Evolutionary conservation across 345 rosid genomes (phyloP).

Genomic region (Gossypium arboreum): DNA sequence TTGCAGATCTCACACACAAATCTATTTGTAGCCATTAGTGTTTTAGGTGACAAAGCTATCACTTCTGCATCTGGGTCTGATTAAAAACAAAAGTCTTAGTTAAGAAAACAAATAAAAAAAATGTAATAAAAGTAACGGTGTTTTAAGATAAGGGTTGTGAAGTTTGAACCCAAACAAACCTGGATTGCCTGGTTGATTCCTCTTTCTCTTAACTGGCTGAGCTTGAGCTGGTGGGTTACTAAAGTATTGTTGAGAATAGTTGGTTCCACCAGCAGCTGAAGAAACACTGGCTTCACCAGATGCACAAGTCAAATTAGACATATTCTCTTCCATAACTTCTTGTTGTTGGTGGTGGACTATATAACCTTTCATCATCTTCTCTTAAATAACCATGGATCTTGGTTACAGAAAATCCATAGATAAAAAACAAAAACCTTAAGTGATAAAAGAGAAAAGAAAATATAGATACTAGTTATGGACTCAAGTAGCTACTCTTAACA

Average conservation of each 20-base stretch:
- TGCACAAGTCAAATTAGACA: conserved; percentile 91
- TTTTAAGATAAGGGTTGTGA: neutral
- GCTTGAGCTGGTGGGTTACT: conserved; percentile 37
- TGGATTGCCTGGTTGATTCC: conserved; percentile 94
- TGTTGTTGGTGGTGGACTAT: conserved; percentile 38
- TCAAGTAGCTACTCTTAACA: neutral
- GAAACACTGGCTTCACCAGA: conserved; percentile 79
- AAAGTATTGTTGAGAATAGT: conserved; percentile 38
- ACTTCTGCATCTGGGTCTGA: conserved; percentile 91
- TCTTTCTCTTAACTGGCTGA: conserved; percentile 59
- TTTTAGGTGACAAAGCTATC: conserved; percentile 69
- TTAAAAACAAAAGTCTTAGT: neutral
- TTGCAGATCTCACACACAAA: conserved; percentile 60
- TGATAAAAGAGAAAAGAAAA: no score
- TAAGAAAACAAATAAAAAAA: neutral
- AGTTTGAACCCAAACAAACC: conserved; percentile 32
- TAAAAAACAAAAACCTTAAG: no score
- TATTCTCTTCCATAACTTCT: conserved; percentile 46
- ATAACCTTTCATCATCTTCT: conserved; percentile 44
- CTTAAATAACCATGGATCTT: neutral
- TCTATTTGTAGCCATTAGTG: conserved; percentile 69
- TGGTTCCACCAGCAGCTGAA: conserved; percentile 51
- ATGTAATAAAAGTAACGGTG: neutral
- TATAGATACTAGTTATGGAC: neutral
- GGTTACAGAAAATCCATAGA: no score